A percentile compares a stretch with the other conserved stretches of the same genome.
phyloP scores from a whole-genome alignment of 768 basidiomycete genomes.

The Russula virescens region DNA sequence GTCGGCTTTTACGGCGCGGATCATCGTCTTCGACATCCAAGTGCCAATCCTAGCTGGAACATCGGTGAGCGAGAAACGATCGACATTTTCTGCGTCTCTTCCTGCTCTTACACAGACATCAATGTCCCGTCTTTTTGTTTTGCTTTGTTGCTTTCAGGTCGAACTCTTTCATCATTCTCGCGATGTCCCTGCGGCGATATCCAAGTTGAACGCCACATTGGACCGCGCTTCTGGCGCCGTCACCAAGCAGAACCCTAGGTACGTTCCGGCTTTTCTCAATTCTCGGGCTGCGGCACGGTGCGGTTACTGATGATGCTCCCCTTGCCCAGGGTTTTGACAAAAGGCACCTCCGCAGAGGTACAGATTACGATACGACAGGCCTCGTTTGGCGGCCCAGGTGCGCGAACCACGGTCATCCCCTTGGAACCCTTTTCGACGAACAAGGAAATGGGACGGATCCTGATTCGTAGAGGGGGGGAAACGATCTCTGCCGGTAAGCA shows the following conservation, averaged over 20 bases:
- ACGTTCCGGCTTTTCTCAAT: constrained; percentile 24
- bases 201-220: constrained; percentile 69
- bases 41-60: constrained; percentile 85
- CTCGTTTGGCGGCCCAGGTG: constrained; percentile 42
- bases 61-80: constrained; percentile 46
- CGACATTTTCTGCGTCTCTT: background rate
- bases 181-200: constrained; percentile 85
- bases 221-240: constrained; percentile 75
- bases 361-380: constrained; percentile 68
- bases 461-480: constrained; percentile 85
- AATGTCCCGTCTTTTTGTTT: background rate
- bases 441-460: constrained; percentile 93
- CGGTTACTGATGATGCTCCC: background rate
- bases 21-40: constrained; percentile 91
- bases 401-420: constrained; percentile 58
- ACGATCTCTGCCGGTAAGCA: constrained; percentile 83
- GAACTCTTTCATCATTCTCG: constrained; percentile 94
- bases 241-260: constrained; percentile 79
- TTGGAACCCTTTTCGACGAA: constrained; percentile 81
- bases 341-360: constrained; percentile 78
- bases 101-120: background rate
- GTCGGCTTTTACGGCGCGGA: constrained; percentile 72
- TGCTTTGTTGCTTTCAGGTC: constrained; percentile 38
- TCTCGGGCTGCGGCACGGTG: background rate
- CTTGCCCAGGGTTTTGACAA: constrained; percentile 61